Evolutionary conservation across 2,329 filamentous ascomycete species (phyloP), one percentile per base, ranked within the genome.

Genomic region (Verticillium nonalfalfae): DNA sequence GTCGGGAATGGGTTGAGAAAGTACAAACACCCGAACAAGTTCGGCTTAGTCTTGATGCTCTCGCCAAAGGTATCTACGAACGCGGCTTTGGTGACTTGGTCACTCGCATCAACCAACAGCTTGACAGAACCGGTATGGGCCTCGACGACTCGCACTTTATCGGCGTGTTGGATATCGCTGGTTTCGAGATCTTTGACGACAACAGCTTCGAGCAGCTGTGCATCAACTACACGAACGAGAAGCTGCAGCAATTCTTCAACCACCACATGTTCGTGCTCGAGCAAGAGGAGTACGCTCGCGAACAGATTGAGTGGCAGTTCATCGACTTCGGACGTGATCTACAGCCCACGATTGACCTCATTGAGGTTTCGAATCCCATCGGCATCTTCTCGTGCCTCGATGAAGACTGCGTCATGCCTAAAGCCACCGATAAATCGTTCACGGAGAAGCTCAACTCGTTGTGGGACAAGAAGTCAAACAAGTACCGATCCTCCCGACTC

Each of bases 221-320:
- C 79, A 99, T 99, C 83, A 99, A 99, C 76, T 99, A 99, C 76
- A 98, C 96, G 64, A 99, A 99, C 76, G 95, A 99, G 75, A 99
- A 97, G 75, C 85, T 99, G 7, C 95, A 99, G 71, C 95, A 99
- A 68, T 99, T 99, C 75, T 99, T 99, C 84, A 99, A 99, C 70
- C 95, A 99, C 73, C 96, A 99, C 79, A 99, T 99, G 95, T 99
- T 99, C 71, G 95, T 99, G 10, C 81, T 99, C 7, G 95, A 99
- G 73, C 95, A 99, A 71, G 95, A 99, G 74, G 95, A 99, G 74
- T 99, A 99, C 74, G 93, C 95, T 9, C 83, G 94, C 57, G 95
- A 99, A 73, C 91, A 97, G 74, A 99, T 99, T 68, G 95, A 99
- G 76, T 99, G 95, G 95, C 93, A 98, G 71, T 99, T 99, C 73